Evolutionary conservation across 1,284 basidiomycete species (phyloP).

Genomic region (Phenoliferia sp.): DNA sequence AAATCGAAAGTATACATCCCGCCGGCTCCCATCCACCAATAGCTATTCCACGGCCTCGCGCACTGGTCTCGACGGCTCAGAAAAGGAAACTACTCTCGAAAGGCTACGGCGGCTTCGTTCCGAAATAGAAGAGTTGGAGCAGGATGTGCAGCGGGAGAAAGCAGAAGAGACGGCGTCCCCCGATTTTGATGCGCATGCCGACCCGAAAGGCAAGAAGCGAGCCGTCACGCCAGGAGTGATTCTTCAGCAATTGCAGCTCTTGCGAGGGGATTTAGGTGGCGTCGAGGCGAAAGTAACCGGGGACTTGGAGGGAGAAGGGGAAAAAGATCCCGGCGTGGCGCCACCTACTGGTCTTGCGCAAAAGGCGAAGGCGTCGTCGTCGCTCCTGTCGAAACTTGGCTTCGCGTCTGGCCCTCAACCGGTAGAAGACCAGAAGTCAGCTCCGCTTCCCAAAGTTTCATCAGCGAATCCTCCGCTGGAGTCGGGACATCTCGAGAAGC

Average conservation of each 20-base stretch:
- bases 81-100: slow-evolving; percentile 44
- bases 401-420: neutral
- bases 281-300: slow-evolving; percentile 7
- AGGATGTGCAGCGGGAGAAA: slow-evolving; percentile 38
- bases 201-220: slow-evolving; percentile 36
- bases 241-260: slow-evolving; percentile 30
- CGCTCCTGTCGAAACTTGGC: slow-evolving; percentile 12
- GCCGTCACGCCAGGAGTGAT: slow-evolving; percentile 34
- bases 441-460: neutral
- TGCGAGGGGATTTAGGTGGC: slow-evolving; percentile 20
- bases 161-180: slow-evolving; percentile 27
- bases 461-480: neutral
- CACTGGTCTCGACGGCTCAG: slow-evolving; percentile 11
- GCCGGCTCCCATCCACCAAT: slow-evolving; percentile 10
- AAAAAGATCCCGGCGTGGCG: slow-evolving; percentile 3
- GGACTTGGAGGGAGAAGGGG: slow-evolving; percentile 13
- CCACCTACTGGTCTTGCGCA: slow-evolving; percentile 1
- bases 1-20: neutral
- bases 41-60: slow-evolving; percentile 9
- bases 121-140: slow-evolving; percentile 48
- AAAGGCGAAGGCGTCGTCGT: slow-evolving; percentile 9
- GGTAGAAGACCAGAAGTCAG: neutral
- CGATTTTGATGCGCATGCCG: slow-evolving; percentile 12
- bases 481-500: slow-evolving; percentile 35
- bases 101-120: slow-evolving; percentile 45